These are phyloP conservation scores for Arthonia radiata DNA, from an alignment of 495 filamentous ascomycete genomes.

Conservation along the genomic window DNA sequence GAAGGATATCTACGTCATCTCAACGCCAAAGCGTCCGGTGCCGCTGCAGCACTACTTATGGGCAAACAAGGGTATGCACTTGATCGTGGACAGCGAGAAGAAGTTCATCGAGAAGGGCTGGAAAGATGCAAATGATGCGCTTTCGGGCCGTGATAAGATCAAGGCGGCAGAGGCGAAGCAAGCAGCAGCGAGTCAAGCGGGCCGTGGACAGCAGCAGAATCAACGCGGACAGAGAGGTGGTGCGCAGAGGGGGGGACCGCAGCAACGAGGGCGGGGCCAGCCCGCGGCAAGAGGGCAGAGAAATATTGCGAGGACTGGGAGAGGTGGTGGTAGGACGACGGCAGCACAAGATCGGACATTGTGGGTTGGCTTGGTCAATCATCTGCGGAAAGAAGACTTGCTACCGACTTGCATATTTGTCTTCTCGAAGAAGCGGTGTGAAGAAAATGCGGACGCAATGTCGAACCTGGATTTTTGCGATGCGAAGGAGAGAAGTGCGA, in stretches of 20 bases:
- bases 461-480: conserved; percentile 87
- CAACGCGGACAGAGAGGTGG: conserved; percentile 24
- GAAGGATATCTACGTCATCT: conserved; percentile 97
- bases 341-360: conserved; percentile 82
- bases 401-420: conserved; percentile 91
- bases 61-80: conserved; percentile 74
- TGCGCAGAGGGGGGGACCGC: conserved; percentile 16
- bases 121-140: conserved; percentile 72
- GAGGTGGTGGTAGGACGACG: conserved; percentile 59
- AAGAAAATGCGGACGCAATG: conserved; percentile 86
- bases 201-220: conserved; percentile 20
- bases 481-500: conserved; percentile 77
- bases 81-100: conserved; percentile 85
- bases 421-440: conserved; percentile 91
- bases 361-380: conserved; percentile 91
- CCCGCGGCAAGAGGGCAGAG: conserved; percentile 37
- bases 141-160: conserved; percentile 60
- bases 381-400: conserved; percentile 62
- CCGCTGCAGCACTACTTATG: conserved; percentile 91
- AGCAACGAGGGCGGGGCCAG: conserved; percentile 29
- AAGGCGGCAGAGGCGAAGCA: conserved; percentile 28
- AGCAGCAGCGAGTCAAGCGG: conserved; percentile 17
- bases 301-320: conserved; percentile 69
- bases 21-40: conserved; percentile 82
- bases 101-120: conserved; percentile 70